Base-by-base conservation (phyloP, 2,329 filamentous ascomycete genomes). In the Nothophaeocryptopus gaeumannii region DNA sequence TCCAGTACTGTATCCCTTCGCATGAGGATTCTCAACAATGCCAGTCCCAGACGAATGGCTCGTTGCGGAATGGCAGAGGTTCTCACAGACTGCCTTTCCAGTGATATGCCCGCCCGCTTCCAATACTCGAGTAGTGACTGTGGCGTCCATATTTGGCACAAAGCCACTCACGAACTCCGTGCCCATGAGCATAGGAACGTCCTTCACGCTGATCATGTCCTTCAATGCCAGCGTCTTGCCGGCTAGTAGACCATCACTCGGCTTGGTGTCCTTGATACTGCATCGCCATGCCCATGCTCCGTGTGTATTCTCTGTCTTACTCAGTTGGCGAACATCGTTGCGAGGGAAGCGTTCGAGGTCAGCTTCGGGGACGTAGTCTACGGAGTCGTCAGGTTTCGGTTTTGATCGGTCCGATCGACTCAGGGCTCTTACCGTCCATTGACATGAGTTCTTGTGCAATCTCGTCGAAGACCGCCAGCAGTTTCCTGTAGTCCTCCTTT, bases 31-130 rank as follows among this genome's bases (percentile, higher is more conserved):
- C 34, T 66, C 56, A 3, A 70, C 67, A 1, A 54, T 59, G 2
- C 69, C 70, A 40, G 69, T 67, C 2, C 45, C 54, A 8, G 52
- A 41, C 8, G 54, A 59, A 36, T 56, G 54, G 32, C 54, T 59
- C 8, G 55, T 58, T 4, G 57, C 60, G 33, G 54, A 54, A 29
- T 58, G 58, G 34, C 53, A 62, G n/a, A 75, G 64, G 53, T 77
- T 76, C 59, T 78, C 76, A 51, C 76, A 79, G 2, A 73, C 74
- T 36, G 67, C 70, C 48, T 74, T 74, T 13, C 76, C 76, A 2
- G 56, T 54, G 14, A 79, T 68, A 3, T 60, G 70, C 8, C 67
- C 76, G 4, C 73, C 74, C 13, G 69, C 65, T 39, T 72, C 67
- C 31, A 78, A 61, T 0, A 74, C 63, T 1, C 75, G 65, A 4